Evolutionary conservation across 345 rosid genomes (phyloP).

Genomic region (Eucalyptus marginata): DNA sequence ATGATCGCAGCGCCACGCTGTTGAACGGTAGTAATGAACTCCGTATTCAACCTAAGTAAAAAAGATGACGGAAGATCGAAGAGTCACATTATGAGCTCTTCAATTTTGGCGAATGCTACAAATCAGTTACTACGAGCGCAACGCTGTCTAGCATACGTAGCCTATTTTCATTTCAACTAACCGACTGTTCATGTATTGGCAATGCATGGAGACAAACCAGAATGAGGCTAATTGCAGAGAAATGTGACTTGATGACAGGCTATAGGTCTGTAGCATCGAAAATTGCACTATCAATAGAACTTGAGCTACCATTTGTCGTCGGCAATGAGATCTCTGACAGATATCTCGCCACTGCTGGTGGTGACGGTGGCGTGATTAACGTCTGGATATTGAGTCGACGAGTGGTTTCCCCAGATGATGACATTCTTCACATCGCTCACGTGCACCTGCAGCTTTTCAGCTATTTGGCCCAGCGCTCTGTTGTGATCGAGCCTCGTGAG

Average conservation of each 20-base stretch:
- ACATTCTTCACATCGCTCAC: conserved; percentile 62
- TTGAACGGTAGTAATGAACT: conserved; percentile 51
- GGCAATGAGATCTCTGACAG: conserved; percentile 30
- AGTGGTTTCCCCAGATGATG: conserved; percentile 85
- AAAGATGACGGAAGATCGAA: background rate
- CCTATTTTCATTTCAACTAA: background rate
- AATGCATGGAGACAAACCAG: background rate
- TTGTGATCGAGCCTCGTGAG: conserved; percentile 82
- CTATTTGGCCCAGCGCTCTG: conserved; percentile 62
- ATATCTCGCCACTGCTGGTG: background rate
- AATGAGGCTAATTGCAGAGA: background rate
- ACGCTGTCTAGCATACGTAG: too few species aligned
- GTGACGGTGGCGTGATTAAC: conserved; percentile 55
- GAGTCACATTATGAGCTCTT: background rate
- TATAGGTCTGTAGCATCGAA: background rate
- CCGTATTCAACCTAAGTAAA: conserved; percentile 29
- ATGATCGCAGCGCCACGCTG: conserved; percentile 64
- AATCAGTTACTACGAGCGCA: too few species aligned
- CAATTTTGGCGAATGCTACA: background rate
- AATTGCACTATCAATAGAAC: background rate
- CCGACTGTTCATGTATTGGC: background rate
- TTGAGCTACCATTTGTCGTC: conserved; percentile 45
- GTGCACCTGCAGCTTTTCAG: conserved; percentile 43
- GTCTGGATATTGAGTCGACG: conserved; percentile 87
- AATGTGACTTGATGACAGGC: background rate